Evolutionary conservation across 805 yeast genomes (phyloP).

Genomic region (Brettanomyces custersianus): DNA sequence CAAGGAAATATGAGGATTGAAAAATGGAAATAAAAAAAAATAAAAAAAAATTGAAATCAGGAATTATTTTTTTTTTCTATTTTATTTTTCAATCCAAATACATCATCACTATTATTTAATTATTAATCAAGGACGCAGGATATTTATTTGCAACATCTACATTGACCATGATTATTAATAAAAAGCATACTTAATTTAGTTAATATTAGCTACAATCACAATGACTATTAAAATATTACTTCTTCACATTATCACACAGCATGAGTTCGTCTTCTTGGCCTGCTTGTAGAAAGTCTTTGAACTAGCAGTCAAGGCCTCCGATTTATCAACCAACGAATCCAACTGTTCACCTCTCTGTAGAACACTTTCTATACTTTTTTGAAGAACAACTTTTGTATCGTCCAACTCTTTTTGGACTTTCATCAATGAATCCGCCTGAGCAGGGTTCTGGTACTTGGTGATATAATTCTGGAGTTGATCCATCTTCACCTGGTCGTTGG

Average conservation of each 20-base stretch:
- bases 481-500: conserved; percentile 37
- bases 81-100: too few relatives aligned
- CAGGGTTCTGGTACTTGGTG: conserved; percentile 88
- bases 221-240: too few relatives aligned
- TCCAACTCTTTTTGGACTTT: conserved; percentile 96
- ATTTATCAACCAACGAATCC: conserved; percentile 89
- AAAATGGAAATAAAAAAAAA: too few relatives aligned
- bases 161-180: too few relatives aligned
- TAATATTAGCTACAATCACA: too few relatives aligned
- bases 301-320: conserved; percentile 81
- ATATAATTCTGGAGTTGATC: conserved; percentile 62
- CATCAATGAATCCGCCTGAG: conserved; percentile 94
- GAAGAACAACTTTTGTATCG: conserved; percentile 93
- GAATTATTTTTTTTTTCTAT: too few relatives aligned
- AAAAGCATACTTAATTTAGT: too few relatives aligned
- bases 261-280: conserved; percentile 89
- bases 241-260: conserved; percentile 64
- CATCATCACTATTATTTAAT: too few relatives aligned
- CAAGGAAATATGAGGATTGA: too few relatives aligned
- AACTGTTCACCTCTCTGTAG: conserved; percentile 94
- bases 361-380: conserved; percentile 90
- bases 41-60: too few relatives aligned
- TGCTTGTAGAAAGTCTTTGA: conserved; percentile 94
- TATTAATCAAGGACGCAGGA: too few relatives aligned
- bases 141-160: too few relatives aligned